Percentiles rank a stretch among this genome's conserved stretches.
These are phyloP conservation scores for Microcyclosporella mali DNA, from an alignment of 2,329 filamentous ascomycete genomes.

Conservation along the genomic window DNA sequence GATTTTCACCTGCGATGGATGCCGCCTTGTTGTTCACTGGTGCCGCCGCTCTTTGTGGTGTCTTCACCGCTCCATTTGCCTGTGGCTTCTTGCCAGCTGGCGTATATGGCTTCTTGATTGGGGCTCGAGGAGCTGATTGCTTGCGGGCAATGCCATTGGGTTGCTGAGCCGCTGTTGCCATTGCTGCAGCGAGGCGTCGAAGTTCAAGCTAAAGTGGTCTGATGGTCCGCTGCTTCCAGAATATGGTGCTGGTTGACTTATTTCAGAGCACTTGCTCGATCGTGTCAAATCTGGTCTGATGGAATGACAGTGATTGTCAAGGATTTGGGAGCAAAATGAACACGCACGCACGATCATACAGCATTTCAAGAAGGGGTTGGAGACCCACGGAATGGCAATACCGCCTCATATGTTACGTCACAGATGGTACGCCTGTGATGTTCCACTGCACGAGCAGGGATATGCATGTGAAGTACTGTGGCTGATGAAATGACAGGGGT, in stretches of 20 bases:
- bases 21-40: constrained; percentile 30
- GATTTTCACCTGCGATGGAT: constrained; percentile 29
- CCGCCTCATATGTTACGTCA: too few relatives aligned
- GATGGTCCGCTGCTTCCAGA: background rate
- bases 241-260: background rate
- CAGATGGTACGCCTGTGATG: too few relatives aligned
- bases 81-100: constrained; percentile 17
- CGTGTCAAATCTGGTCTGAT: too few relatives aligned
- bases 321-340: too few relatives aligned
- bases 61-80: constrained; percentile 16
- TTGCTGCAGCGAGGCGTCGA: background rate
- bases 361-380: too few relatives aligned
- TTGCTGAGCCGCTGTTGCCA: constrained; percentile 19
- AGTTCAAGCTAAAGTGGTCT: background rate
- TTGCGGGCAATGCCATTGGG: constrained; percentile 24
- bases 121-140: constrained; percentile 17
- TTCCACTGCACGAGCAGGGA: too few relatives aligned
- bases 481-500: too few relatives aligned
- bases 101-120: constrained; percentile 18
- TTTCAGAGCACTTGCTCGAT: background rate
- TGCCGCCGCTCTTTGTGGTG: constrained; percentile 19
- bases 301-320: too few relatives aligned
- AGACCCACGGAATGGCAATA: too few relatives aligned
- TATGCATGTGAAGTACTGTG: too few relatives aligned
- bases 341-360: background rate